These are phyloP conservation scores for Psilocybe sp. DNA, from an alignment of 768 basidiomycete genomes.

Conservation along the genomic window DNA sequence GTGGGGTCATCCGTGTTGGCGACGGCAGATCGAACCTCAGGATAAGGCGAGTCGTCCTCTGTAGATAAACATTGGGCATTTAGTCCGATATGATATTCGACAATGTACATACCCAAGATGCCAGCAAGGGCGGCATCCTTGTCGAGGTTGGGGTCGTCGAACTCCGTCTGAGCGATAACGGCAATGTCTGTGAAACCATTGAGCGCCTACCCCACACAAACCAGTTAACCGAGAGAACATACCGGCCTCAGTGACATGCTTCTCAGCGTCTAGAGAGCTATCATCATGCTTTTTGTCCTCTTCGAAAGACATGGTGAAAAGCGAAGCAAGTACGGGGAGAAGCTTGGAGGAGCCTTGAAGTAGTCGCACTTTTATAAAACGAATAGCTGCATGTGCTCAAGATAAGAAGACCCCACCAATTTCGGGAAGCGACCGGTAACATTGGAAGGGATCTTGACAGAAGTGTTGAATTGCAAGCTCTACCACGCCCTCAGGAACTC, in stretches of 20 bases:
- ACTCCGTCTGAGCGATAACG: conserved; percentile 33
- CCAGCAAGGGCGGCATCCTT: conserved; percentile 40
- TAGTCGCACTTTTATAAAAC: conserved; percentile 27
- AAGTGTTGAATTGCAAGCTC: conserved; percentile 5
- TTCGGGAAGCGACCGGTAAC: conserved; percentile 12
- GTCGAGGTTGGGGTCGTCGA: conserved; percentile 57
- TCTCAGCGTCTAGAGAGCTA: conserved; percentile 28
- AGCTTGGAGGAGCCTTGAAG: conserved; percentile 14
- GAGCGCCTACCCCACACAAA: not conserved
- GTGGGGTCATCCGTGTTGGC: conserved; percentile 68
- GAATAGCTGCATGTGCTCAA: conserved; percentile 21
- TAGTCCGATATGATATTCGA: conserved; percentile 24
- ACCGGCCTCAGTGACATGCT: conserved; percentile 20
- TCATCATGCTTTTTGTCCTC: conserved; percentile 25
- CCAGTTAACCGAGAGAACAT: not conserved
- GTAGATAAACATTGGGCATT: not conserved
- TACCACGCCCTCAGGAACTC: conserved; percentile 21
- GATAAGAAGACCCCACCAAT: conserved; percentile 20
- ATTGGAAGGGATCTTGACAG: conserved; percentile 11
- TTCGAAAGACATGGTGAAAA: conserved; percentile 27
- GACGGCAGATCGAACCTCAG: conserved; percentile 70
- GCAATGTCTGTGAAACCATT: conserved; percentile 20
- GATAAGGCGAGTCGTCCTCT: conserved; percentile 71
- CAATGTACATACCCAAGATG: conserved; percentile 37
- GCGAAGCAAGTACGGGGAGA: conserved; percentile 17